These are phyloP conservation scores for Pichia gijzeniarum DNA, from an alignment of 805 yeast species.

Conservation along the genomic window DNA sequence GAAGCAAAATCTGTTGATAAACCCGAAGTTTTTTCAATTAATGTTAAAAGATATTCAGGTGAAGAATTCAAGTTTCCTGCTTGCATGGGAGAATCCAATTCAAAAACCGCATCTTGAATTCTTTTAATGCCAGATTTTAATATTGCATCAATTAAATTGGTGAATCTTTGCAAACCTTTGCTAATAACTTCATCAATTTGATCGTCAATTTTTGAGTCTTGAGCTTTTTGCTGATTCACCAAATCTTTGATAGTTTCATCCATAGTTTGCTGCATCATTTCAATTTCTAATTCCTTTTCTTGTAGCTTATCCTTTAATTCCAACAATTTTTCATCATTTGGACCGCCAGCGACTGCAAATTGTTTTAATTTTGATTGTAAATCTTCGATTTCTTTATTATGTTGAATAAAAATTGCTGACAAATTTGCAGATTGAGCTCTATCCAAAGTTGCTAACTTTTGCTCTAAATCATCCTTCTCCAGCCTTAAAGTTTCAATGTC, in stretches of 20 bases:
- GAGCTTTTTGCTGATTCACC: conserved; percentile 41
- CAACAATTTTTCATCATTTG: conserved; percentile 16
- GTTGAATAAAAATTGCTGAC: conserved; percentile 51
- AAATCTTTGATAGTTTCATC: conserved; percentile 62
- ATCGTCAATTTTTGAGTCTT: conserved; percentile 48
- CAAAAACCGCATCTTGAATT: conserved; percentile 65
- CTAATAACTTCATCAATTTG: conserved; percentile 49
- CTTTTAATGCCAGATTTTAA: conserved; percentile 62
- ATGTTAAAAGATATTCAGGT: conserved; percentile 59
- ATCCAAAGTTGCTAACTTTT: conserved; percentile 52
- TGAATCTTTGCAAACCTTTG: conserved; percentile 43
- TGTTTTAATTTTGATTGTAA: conserved; percentile 36
- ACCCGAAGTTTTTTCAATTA: conserved; percentile 63
- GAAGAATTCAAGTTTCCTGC: conserved; percentile 76
- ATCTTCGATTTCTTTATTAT: conserved; percentile 54
- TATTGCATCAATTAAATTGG: conserved; percentile 59
- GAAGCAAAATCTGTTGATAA: conserved; percentile 76
- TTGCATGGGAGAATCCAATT: conserved; percentile 71
- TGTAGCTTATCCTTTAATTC: conserved; percentile 41
- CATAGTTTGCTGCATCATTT: conserved; percentile 71
- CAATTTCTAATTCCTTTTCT: conserved; percentile 73
- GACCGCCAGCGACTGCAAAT: conserved; percentile 19
- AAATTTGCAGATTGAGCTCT: conserved; percentile 59
- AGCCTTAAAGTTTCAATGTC: conserved; percentile 62
- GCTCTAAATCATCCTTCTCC: conserved; percentile 54